Base-by-base conservation (phyloP, 208 protist species). In the Trypanosoma cruzi region DNA sequence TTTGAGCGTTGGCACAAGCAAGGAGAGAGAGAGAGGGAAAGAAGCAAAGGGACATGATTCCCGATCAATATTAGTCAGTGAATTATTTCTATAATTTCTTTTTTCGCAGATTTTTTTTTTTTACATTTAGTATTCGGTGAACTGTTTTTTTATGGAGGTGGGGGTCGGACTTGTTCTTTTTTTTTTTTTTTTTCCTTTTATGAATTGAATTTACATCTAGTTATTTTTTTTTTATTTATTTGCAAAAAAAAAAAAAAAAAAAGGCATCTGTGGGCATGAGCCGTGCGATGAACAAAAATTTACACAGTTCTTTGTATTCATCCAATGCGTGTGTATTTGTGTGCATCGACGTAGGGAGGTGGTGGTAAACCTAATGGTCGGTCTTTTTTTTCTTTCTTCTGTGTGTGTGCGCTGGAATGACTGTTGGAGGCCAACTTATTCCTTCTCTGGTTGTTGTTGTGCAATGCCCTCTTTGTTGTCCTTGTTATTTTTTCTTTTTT, bases 121-220 rank as follows among this genome's bases (percentile, higher is more conserved):
- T n/a, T n/a, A n/a, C n/a, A n/a, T n/a, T n/a, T n/a, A n/a, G n/a
- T n/a, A n/a, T n/a, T n/a, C n/a, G n/a, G n/a, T 0, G 29, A 28
- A 28, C 49, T 37, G 1, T 75, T 56, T n/a, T 58, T 56, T 49
- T 57, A 37, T n/a, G 13, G 2, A 66, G 26, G 46, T 7, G 10
- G 36, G 57, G 26, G 7, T 5, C 5, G 53, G 8, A 18, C 20
- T 42, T 59, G 13, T 2, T 67, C 36, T 0, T n/a, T 67, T 29
- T 20, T 66, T 57, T 64, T 67, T 68, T 44, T 54, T 34, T 36
- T 71, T 49, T 56, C 8, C 24, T 29, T 61, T 44, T 20, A 49
- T 20, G 2, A 20, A 5, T 20, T 20, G 4, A 20, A n/a, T 22
- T 20, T 49, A n/a, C 16, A 20, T 20, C 20, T 49, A 20, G 44